These are phyloP conservation scores for Gonapodya prolifera DNA, from an alignment of 192 early-diverging fungal species.

Conservation along the genomic window DNA sequence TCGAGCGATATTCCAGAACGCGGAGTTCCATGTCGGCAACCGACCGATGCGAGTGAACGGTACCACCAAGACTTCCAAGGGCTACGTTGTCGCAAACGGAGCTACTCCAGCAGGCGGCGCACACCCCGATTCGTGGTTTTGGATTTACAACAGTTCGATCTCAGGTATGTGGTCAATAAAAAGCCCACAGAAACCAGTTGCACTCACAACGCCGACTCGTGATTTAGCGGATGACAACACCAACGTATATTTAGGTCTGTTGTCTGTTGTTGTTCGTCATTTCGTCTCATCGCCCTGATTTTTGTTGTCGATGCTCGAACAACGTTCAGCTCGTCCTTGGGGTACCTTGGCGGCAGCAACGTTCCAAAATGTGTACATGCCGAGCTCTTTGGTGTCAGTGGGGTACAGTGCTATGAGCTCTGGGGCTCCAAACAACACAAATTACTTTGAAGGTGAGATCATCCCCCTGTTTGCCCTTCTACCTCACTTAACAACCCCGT, in stretches of 20 bases:
- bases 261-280: no score
- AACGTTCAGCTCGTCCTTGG: not conserved
- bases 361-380: conserved; percentile 1
- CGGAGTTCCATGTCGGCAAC: not conserved
- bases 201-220: no score
- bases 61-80: not conserved
- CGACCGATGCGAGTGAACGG: not conserved
- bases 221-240: not conserved
- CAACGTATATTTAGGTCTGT: not conserved
- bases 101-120: not conserved
- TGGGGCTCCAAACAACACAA: not conserved
- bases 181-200: no score
- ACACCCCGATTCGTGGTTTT: not conserved
- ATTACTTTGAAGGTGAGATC: not conserved
- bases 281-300: no score
- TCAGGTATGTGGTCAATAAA: no score
- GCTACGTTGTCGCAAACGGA: not conserved
- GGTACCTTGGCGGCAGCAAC: not conserved
- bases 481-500: no score
- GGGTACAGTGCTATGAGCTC: not conserved
- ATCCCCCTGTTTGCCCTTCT: no score
- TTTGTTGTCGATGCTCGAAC: no score
- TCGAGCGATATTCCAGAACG: not conserved
- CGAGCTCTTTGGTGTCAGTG: not conserved
- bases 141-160: not conserved